phyloP scores from a whole-genome alignment of 495 filamentous ascomycete species.

The Aspergillus funiculosus region DNA sequence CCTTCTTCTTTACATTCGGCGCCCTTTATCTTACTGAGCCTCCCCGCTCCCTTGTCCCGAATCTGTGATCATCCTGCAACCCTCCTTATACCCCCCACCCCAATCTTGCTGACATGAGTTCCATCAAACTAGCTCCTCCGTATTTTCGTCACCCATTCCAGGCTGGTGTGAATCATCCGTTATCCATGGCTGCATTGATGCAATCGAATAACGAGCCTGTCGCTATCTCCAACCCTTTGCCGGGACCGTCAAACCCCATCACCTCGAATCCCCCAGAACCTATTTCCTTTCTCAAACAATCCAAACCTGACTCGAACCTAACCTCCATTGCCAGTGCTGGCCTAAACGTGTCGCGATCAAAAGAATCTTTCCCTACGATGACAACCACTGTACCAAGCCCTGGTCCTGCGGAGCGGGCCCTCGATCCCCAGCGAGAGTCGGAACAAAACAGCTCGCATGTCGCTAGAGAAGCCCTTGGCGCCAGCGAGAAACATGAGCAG shows the following conservation, averaged over 20 bases:
- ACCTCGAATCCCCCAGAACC: constrained; percentile 29
- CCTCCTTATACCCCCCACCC: constrained; percentile 46
- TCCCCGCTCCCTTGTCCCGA: constrained; percentile 2
- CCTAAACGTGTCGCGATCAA: constrained; percentile 40
- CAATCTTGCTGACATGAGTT: constrained; percentile 64
- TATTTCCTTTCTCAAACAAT: constrained; percentile 33
- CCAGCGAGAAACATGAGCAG: constrained; percentile 42
- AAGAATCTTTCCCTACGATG: constrained; percentile 32
- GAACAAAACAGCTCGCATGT: constrained; percentile 40
- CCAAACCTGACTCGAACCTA: constrained; percentile 40
- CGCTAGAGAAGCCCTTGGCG: constrained; percentile 41
- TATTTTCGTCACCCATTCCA: constrained; percentile 42
- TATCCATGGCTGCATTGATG: constrained; percentile 47
- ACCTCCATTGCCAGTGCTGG: constrained; percentile 45
- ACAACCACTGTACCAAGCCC: constrained; percentile 20
- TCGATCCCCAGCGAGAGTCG: constrained; percentile 33
- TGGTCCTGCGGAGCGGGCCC: constrained; percentile 29
- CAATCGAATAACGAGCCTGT: constrained; percentile 42
- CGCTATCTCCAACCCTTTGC: constrained; percentile 35
- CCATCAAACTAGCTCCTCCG: constrained; percentile 55
- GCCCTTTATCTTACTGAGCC: not conserved
- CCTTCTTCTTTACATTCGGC: not conserved
- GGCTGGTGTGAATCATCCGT: constrained; percentile 31
- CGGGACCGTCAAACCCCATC: constrained; percentile 26
- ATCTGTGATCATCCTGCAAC: constrained; percentile 22